A percentile compares a stretch with the other conserved stretches of the same genome.
Conservation (phyloP, 805 yeast genomes). For the Yarrowia keelungensis region DNA sequence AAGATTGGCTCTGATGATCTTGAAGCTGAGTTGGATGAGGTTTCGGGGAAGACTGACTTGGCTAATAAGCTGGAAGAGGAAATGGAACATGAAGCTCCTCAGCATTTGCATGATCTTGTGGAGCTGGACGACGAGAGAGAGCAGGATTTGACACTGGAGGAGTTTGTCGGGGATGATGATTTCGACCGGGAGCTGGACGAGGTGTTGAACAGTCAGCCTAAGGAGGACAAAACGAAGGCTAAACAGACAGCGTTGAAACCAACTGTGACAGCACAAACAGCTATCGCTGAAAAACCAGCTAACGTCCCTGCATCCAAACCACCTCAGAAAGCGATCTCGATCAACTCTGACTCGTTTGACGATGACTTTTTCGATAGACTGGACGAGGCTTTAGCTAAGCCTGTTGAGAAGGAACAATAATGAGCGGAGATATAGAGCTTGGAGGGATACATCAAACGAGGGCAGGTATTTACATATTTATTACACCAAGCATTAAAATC, state of each 20-base stretch:
- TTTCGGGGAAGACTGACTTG: not conserved
- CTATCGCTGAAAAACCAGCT: not conserved
- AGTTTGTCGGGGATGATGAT: conserved; percentile 19
- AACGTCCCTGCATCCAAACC: too few relatives aligned
- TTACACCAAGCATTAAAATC: too few relatives aligned
- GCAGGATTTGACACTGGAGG: conserved; percentile 21
- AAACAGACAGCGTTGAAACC: too few relatives aligned
- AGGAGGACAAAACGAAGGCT: too few relatives aligned
- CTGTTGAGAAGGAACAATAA: not conserved
- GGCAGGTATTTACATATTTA: too few relatives aligned
- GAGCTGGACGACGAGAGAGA: conserved; percentile 23
- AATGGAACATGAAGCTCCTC: not conserved
- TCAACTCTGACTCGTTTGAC: conserved; percentile 13
- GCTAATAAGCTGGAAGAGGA: not conserved
- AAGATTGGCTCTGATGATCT: not conserved
- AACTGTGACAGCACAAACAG: too few relatives aligned
- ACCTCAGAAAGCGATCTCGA: not conserved
- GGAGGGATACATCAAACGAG: too few relatives aligned
- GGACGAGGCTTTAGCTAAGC: conserved; percentile 23
- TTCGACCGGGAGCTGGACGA: conserved; percentile 5
- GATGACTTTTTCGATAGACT: conserved; percentile 23
- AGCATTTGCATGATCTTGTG: conserved; percentile 2
- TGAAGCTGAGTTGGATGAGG: conserved; percentile 8
- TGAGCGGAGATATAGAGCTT: not conserved
- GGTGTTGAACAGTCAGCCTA: not conserved